Conservation (phyloP, 2,329 filamentous ascomycete genomes). For the Clarireedia sp. region DNA sequence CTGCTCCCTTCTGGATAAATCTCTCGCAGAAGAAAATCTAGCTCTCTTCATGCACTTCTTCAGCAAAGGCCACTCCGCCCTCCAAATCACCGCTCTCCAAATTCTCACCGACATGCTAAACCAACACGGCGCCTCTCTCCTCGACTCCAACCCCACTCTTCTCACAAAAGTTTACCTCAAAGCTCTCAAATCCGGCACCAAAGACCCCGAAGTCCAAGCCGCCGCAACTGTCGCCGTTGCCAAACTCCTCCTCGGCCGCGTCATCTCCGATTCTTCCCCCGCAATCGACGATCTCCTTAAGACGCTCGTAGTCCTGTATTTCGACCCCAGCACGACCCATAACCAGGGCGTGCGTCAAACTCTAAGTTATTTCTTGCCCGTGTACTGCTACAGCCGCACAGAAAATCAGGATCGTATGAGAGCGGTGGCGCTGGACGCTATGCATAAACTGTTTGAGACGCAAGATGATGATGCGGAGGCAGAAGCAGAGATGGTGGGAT, state of each 20-base stretch:
- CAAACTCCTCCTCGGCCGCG: slow-evolving; percentile 75
- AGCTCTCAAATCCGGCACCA: slow-evolving; percentile 65
- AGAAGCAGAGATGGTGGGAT: slow-evolving; percentile 69
- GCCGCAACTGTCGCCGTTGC: slow-evolving; percentile 74
- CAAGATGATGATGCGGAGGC: slow-evolving; percentile 69
- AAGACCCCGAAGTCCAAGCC: slow-evolving; percentile 67
- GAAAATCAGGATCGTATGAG: slow-evolving; percentile 82
- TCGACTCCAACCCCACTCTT: slow-evolving; percentile 58
- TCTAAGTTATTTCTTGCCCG: slow-evolving; percentile 87
- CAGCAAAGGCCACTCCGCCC: slow-evolving; percentile 78
- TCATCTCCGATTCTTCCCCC: slow-evolving; percentile 58
- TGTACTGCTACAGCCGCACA: slow-evolving; percentile 79
- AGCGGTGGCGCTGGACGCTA: slow-evolving; percentile 60
- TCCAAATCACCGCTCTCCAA: slow-evolving; percentile 85
- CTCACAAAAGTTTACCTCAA: slow-evolving; percentile 74
- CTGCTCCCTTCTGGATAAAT: slow-evolving; percentile 84
- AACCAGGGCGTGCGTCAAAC: slow-evolving; percentile 82
- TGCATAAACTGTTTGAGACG: slow-evolving; percentile 67
- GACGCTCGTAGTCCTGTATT: slow-evolving; percentile 78
- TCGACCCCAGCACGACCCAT: slow-evolving; percentile 70
- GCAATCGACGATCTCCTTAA: slow-evolving; percentile 69
- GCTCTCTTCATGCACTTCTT: slow-evolving; percentile 94
- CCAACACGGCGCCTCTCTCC: slow-evolving; percentile 74
- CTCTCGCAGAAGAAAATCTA: slow-evolving; percentile 85
- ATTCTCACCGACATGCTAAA: slow-evolving; percentile 91